Base-by-base conservation (phyloP, 345 rosid species). In the Heritiera littoralis region DNA sequence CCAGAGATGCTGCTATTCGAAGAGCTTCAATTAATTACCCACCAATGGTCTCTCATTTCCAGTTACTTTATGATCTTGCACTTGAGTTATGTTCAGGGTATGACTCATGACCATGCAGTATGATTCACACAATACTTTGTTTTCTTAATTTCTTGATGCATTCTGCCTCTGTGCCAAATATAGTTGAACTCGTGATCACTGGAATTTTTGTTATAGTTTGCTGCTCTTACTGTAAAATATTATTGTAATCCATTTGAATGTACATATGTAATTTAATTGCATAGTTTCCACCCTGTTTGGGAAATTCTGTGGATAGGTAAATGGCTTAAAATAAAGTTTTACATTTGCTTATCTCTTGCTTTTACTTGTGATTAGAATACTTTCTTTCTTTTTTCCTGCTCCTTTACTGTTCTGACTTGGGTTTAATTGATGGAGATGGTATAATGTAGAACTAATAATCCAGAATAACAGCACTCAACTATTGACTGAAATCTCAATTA, bases 21-120 rank as follows among this genome's bases (percentile, higher is more conserved):
- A 88, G 99, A 87, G 99, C 99, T 80, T 92, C 99, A 45, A 91
- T 94, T 79, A 96, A 89, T 88, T 96, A 92, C 80, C 97, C 94
- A 76, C 97, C 99, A 13, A 96, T 96, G 99, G 99, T 96, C 80
- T 96, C 98, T 80, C 99, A 96, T 94, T 90, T 89, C 83, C 98
- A 96, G 89, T 86, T 96, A 84, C 99, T 96, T 73, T 96, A 94
- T 86, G 99, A 96, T 88, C 94, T 87, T 82, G 95, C 98, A 11
- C 84, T 87, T 64, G 92, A 94, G 81, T 79, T 90, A 77, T 86
- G 91, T 87, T 87, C 97, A 77, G 93, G 98, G 99, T 96, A 89
- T 74, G 67, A 17, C 45, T 79, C 75, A 51, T 80, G 58, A 5
- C 55, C 66, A 46, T 6, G 64, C 72, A 61, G 38, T 51, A 49